phyloP scores from a whole-genome alignment of 1,284 basidiomycete species.

The Pholiota adiposa region DNA sequence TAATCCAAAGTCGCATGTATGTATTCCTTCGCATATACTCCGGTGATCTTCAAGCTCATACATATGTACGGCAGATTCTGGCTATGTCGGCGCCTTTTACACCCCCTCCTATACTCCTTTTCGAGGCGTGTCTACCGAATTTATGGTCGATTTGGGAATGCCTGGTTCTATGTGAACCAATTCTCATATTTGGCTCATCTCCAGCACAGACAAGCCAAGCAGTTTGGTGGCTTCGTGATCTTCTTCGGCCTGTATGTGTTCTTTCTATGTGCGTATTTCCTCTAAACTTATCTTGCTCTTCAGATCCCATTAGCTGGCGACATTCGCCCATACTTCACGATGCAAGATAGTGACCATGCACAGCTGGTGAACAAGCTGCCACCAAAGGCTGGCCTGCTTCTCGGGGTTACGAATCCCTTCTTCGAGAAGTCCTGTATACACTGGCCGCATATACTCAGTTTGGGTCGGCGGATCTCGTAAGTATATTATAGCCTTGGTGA shows the following conservation, averaged over 20 bases:
- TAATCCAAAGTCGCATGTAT: constrained; percentile 50
- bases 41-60: not conserved
- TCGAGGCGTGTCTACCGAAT: constrained; percentile 77
- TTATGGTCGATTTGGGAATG: constrained; percentile 97
- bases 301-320: constrained; percentile 87
- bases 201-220: constrained; percentile 83
- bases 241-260: constrained; percentile 77
- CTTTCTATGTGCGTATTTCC: not conserved
- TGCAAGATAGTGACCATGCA: constrained; percentile 88
- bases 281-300: constrained; percentile 6
- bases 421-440: constrained; percentile 88
- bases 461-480: constrained; percentile 54
- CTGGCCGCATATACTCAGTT: constrained; percentile 89
- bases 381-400: constrained; percentile 81
- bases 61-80: constrained; percentile 61
- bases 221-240: constrained; percentile 90
- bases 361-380: constrained; percentile 81
- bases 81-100: constrained; percentile 75
- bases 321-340: constrained; percentile 93
- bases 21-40: constrained; percentile 16
- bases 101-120: constrained; percentile 73
- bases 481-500: constrained; percentile 23
- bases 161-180: constrained; percentile 84
- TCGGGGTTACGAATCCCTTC: constrained; percentile 96
- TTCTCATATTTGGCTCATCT: constrained; percentile 85